A percentile compares a stretch with the other conserved stretches of the same genome.
These are phyloP conservation scores for Dactylella cylindrospora DNA, from an alignment of 2,329 filamentous ascomycete genomes.

Conservation along the genomic window DNA sequence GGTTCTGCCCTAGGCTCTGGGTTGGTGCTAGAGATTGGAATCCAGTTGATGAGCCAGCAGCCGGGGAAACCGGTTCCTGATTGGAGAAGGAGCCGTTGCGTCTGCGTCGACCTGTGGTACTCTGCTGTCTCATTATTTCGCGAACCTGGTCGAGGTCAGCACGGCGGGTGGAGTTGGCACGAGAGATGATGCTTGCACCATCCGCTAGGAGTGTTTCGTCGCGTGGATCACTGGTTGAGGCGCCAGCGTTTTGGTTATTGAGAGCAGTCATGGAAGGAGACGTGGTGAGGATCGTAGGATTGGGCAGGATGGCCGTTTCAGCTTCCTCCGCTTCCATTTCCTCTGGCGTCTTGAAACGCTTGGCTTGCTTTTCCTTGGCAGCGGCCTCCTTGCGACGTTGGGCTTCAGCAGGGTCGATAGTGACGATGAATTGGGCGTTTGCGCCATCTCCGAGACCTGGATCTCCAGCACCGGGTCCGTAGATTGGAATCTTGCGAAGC, in stretches of 20 bases:
- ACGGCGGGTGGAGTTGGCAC: constrained; percentile 48
- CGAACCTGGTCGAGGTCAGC: constrained; percentile 35
- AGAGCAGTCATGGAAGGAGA: constrained; percentile 34
- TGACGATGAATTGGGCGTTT: constrained; percentile 82
- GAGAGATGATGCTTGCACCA: constrained; percentile 34
- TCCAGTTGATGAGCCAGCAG: constrained; percentile 22
- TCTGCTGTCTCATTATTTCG: constrained; percentile 39
- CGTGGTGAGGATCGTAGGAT: constrained; percentile 33
- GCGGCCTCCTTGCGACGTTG: constrained; percentile 63
- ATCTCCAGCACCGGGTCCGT: constrained; percentile 72
- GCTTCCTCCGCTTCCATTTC: constrained; percentile 27
- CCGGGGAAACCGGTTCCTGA: constrained; percentile 11
- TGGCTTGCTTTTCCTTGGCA: constrained; percentile 63
- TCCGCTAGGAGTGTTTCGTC: constrained; percentile 55
- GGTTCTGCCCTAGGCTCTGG: constrained; percentile 1
- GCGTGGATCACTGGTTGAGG: constrained; percentile 17
- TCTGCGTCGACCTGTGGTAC: constrained; percentile 34
- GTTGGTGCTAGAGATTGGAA: constrained; percentile 14
- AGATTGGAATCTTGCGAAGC: constrained; percentile 82
- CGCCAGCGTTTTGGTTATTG: constrained; percentile 11
- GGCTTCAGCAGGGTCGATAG: constrained; percentile 70
- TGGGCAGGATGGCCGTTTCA: neutral
- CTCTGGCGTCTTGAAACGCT: constrained; percentile 54
- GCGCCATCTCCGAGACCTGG: constrained; percentile 58
- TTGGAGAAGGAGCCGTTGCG: constrained; percentile 31